Conservation (phyloP, 2,329 filamentous ascomycete species). For the Sarocladium brachiariae region DNA sequence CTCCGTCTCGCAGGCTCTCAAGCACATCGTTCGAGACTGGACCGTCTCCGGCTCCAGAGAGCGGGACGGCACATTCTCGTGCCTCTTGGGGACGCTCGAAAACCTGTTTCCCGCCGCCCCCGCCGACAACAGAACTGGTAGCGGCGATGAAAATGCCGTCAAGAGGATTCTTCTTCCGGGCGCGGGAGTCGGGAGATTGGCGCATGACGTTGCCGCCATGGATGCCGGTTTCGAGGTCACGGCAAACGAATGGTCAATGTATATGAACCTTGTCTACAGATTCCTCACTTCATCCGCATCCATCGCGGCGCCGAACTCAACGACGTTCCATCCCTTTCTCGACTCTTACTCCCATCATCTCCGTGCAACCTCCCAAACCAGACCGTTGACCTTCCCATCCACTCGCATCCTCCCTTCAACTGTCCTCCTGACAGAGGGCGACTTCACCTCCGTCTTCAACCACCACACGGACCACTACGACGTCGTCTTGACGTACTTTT, state of each 20-base stretch:
- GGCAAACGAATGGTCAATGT: constrained; percentile 51
- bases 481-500: constrained; percentile 48
- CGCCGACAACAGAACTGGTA: constrained; percentile 13
- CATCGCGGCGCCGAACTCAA: constrained; percentile 14
- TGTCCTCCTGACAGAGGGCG: constrained; percentile 46
- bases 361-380: constrained; percentile 38
- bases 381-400: constrained; percentile 39
- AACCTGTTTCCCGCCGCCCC: constrained; percentile 26
- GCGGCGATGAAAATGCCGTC: constrained; percentile 13
- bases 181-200: constrained; percentile 44
- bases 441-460: constrained; percentile 41
- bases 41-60: constrained; percentile 38
- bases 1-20: constrained; percentile 45
- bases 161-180: constrained; percentile 46
- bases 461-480: constrained; percentile 31
- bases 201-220: constrained; percentile 41
- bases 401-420: constrained; percentile 23
- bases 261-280: constrained; percentile 48
- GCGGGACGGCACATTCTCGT: constrained; percentile 34
- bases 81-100: constrained; percentile 27
- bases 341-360: constrained; percentile 52
- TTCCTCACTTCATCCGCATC: constrained; percentile 31
- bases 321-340: constrained; percentile 42
- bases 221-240: constrained; percentile 46
- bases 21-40: constrained; percentile 54